Evolutionary conservation across 768 basidiomycete species (phyloP).

Genomic region (Macrolepiota albuminosa): DNA sequence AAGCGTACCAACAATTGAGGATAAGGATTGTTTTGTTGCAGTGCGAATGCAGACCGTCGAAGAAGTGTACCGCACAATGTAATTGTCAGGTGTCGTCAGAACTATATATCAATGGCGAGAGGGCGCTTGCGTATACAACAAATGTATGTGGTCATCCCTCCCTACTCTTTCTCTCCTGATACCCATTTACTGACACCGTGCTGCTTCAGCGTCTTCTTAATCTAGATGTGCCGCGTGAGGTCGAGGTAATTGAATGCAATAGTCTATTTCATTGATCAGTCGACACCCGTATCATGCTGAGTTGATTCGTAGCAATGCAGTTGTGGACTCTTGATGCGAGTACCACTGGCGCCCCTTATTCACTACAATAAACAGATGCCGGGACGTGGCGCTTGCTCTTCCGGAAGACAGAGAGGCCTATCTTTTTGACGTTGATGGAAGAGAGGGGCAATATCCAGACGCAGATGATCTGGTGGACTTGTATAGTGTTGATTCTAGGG

Average conservation of each 20-base stretch:
- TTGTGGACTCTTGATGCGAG: slow-evolving; percentile 48
- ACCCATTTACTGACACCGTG: neutral
- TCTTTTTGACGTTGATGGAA: slow-evolving; percentile 61
- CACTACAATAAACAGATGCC: slow-evolving; percentile 25
- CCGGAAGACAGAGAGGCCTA: slow-evolving; percentile 37
- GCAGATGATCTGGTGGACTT: slow-evolving; percentile 22
- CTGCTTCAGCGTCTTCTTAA: slow-evolving; percentile 41
- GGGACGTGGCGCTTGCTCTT: slow-evolving; percentile 36
- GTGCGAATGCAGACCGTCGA: slow-evolving; percentile 41
- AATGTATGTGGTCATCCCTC: slow-evolving; percentile 23
- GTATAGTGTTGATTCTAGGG: slow-evolving; percentile 55
- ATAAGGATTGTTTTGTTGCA: slow-evolving; percentile 30
- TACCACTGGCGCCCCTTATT: neutral
- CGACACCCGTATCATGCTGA: neutral
- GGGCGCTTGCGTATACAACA: slow-evolving; percentile 39
- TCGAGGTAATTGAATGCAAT: slow-evolving; percentile 65
- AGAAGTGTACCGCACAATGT: slow-evolving; percentile 28
- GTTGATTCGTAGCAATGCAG: slow-evolving; percentile 32
- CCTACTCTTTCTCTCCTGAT: neutral
- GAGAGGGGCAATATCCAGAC: slow-evolving; percentile 35
- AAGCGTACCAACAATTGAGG: slow-evolving; percentile 14
- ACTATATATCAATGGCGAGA: slow-evolving; percentile 20
- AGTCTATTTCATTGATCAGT: slow-evolving; percentile 30
- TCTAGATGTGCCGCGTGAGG: slow-evolving; percentile 37
- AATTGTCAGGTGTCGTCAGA: slow-evolving; percentile 45